phyloP scores from a whole-genome alignment of 352 stramenopile genomes.

The Globisporangium paddicum region DNA sequence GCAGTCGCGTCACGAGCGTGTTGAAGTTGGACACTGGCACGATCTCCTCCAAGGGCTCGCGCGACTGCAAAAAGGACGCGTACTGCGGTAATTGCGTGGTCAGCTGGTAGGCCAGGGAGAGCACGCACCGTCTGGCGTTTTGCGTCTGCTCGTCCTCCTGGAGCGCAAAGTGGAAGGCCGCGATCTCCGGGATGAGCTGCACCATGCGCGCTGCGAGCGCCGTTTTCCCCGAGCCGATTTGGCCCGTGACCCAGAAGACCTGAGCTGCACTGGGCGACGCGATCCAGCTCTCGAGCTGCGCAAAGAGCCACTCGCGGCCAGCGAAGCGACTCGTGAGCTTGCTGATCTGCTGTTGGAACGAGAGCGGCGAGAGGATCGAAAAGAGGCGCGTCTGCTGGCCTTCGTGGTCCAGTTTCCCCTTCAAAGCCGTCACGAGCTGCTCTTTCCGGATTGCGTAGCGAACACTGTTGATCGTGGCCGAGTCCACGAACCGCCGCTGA shows the following conservation, averaged over 20 bases:
- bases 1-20: slow-evolving; percentile 39
- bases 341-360: slow-evolving; percentile 71
- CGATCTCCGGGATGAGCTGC: slow-evolving; percentile 60
- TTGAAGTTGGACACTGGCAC: slow-evolving; percentile 67
- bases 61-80: slow-evolving; percentile 56
- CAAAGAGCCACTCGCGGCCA: slow-evolving; percentile 61
- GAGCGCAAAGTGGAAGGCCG: slow-evolving; percentile 66
- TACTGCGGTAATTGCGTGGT: slow-evolving; percentile 74
- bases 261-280: slow-evolving; percentile 23
- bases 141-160: slow-evolving; percentile 80
- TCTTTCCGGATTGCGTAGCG: slow-evolving; percentile 46
- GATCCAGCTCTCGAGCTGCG: slow-evolving; percentile 44
- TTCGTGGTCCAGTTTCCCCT: slow-evolving; percentile 66
- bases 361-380: slow-evolving; percentile 59
- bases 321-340: slow-evolving; percentile 60
- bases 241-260: slow-evolving; percentile 69
- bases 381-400: slow-evolving; percentile 66
- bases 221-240: slow-evolving; percentile 68
- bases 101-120: slow-evolving; percentile 69
- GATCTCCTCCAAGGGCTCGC: slow-evolving; percentile 67
- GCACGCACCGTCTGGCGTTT: slow-evolving; percentile 48
- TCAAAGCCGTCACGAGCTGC: slow-evolving; percentile 51
- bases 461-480: slow-evolving; percentile 34
- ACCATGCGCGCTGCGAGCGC: slow-evolving; percentile 61
- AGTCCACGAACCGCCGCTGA: slow-evolving; percentile 13